A percentile compares a stretch with the other conserved stretches of the same genome.
These are phyloP conservation scores for Starmerella apicola DNA, from an alignment of 805 yeast species.

Conservation along the genomic window DNA sequence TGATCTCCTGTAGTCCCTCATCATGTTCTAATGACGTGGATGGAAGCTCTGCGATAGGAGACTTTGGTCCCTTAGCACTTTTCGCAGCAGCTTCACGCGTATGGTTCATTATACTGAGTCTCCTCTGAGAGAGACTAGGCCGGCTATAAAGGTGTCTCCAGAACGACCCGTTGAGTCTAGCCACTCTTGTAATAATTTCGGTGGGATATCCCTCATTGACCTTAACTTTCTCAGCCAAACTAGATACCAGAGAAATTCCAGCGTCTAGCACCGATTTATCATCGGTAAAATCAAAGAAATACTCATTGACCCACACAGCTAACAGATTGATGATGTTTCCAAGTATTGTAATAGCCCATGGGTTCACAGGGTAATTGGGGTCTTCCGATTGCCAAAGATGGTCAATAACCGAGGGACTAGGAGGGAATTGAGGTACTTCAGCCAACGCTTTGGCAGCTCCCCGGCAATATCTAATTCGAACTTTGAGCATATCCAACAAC, in stretches of 20 bases:
- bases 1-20: slow-evolving; percentile 29
- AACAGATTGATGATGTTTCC: slow-evolving; percentile 70
- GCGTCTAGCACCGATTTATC: slow-evolving; percentile 45
- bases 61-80: neutral
- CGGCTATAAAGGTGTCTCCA: slow-evolving; percentile 8
- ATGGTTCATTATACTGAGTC: too few species aligned
- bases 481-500: slow-evolving; percentile 40
- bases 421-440: neutral
- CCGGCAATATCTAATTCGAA: slow-evolving; percentile 49
- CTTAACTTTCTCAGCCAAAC: slow-evolving; percentile 4
- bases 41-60: slow-evolving; percentile 7
- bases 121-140: too few species aligned
- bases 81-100: slow-evolving; percentile 3
- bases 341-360: slow-evolving; percentile 60
- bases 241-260: slow-evolving; percentile 3
- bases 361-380: slow-evolving; percentile 2
- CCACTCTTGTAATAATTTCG: neutral
- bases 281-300: slow-evolving; percentile 63
- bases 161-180: slow-evolving; percentile 3
- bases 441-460: slow-evolving; percentile 35
- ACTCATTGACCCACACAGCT: slow-evolving; percentile 54
- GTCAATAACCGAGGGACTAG: neutral
- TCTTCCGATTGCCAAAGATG: slow-evolving; percentile 9
- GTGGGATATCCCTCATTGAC: slow-evolving; percentile 7
- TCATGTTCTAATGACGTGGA: slow-evolving; percentile 12